Conservation (phyloP, 2,329 filamentous ascomycete genomes). For the Pseudocercospora vitis region DNA sequence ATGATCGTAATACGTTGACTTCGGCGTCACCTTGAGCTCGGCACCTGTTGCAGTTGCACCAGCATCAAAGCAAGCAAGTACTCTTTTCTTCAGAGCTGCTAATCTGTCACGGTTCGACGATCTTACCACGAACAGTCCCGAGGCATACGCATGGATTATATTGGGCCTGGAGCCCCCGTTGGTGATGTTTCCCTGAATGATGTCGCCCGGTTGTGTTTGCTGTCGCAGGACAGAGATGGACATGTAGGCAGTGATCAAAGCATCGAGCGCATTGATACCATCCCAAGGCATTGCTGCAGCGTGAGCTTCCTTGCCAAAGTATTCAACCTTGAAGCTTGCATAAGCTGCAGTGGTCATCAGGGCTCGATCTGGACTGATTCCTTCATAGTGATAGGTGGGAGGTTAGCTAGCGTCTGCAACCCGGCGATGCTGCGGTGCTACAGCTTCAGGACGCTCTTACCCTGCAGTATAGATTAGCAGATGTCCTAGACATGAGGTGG, state of each 20-base stretch:
- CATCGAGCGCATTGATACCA: constrained; percentile 40
- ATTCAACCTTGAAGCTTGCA: constrained; percentile 48
- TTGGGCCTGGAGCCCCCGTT: constrained; percentile 38
- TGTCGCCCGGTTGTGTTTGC: constrained; percentile 43
- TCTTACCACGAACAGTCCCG: constrained; percentile 42
- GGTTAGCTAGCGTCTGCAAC: no score
- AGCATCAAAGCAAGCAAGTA: constrained; percentile 48
- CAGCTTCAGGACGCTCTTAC: no score
- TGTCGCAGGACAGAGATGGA: constrained; percentile 41
- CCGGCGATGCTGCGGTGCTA: no score
- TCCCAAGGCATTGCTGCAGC: constrained; percentile 37
- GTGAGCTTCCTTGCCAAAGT: constrained; percentile 45
- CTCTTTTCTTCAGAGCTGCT: constrained; percentile 35
- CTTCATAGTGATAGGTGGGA: no score
- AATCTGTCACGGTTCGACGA: constrained; percentile 35
- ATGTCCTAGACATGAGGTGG: no score
- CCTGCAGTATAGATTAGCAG: no score
- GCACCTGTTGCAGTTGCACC: constrained; percentile 48
- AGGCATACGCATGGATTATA: constrained; percentile 44
- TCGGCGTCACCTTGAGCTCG: constrained; percentile 49
- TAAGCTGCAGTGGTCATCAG: constrained; percentile 57
- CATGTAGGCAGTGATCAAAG: constrained; percentile 36
- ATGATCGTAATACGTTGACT: constrained; percentile 55
- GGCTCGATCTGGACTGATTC: constrained; percentile 29
- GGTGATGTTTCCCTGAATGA: constrained; percentile 38